Conservation (phyloP, 352 stramenopile genomes). For the Phytophthora tubulina region DNA sequence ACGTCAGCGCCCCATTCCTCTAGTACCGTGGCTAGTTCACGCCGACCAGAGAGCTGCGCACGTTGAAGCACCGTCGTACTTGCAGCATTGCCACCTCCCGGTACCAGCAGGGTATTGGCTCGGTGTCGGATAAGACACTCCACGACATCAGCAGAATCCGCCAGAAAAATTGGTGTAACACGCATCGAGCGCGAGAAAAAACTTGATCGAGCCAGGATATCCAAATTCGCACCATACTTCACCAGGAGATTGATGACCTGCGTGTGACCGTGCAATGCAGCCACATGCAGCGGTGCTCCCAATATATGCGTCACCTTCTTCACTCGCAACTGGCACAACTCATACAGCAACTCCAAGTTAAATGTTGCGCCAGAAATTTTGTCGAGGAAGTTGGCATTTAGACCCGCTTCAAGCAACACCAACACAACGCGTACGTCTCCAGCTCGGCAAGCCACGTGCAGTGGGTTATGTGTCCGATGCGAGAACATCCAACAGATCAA, state of each 20-base stretch:
- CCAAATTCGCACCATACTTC: constrained; percentile 63
- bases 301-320: constrained; percentile 76
- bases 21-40: constrained; percentile 63
- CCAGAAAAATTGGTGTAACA: constrained; percentile 77
- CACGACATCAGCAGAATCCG: constrained; percentile 77
- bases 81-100: constrained; percentile 65
- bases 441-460: constrained; percentile 74
- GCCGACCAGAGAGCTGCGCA: constrained; percentile 66
- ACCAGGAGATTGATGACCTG: constrained; percentile 72
- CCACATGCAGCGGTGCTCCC: constrained; percentile 73
- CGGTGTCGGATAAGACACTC: constrained; percentile 67
- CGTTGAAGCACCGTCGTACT: constrained; percentile 82
- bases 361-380: constrained; percentile 76
- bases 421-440: constrained; percentile 69
- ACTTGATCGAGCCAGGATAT: constrained; percentile 66
- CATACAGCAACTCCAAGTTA: constrained; percentile 70
- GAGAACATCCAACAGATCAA: constrained; percentile 74
- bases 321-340: constrained; percentile 72
- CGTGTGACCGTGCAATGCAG: constrained; percentile 71
- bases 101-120: constrained; percentile 78
- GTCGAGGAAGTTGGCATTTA: constrained; percentile 83
- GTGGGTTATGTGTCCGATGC: constrained; percentile 73
- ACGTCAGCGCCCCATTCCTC: constrained; percentile 84
- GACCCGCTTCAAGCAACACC: constrained; percentile 62
- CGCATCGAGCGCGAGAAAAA: constrained; percentile 76